Evolutionary conservation across 2,329 filamentous ascomycete species (phyloP), one percentile per base, ranked within the genome.

Genomic region (Microsporum audouinii): DNA sequence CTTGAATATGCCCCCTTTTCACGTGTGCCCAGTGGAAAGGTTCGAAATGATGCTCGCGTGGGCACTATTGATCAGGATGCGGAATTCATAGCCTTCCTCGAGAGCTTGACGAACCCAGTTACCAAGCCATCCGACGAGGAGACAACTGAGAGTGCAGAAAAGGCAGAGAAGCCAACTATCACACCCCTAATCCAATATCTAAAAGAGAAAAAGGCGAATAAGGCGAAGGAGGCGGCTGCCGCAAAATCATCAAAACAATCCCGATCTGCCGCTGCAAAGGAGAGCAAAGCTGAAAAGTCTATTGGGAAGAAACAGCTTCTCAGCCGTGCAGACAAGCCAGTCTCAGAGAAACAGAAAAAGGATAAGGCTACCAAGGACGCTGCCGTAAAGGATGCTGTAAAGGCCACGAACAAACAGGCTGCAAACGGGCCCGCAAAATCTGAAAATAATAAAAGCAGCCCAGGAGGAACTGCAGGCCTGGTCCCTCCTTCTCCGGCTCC

Each of bases 51-150:
- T 77, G 84, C 85, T 59, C 86, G 91, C 12, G 89, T 96, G 72
- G 94, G 92, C 59, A 96, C 91, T 2, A 97, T 99, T 66, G 94
- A 99, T 68, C 91, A 96, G 71, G 94, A 99, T 69, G 85, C 89
- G 0, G 94, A 97, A 68, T 99, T 96, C 68, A 95, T 96, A 78
- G 85, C 86, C 31, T 99, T 97, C 71, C 81, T 99, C 5, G 88
- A 95, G 72, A 88, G 84, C 60, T 81, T 97, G 55, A 95, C 91
- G 0, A 90, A 95, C 66, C 84, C 82, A 1, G 79, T 84, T 63
- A 74, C 76, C n/a, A 86, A 82, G 68, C 73, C 82, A 10, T 69
- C 77, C 7, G 73, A 77, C 0, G 80, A 80, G 29, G 80, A 84
- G 36, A 66, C 39, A n/a, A 5, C 70, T 10, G 81, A 80, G 45